Base-by-base conservation (phyloP, 1,139 yeast species). In the Hansenula sp. region DNA sequence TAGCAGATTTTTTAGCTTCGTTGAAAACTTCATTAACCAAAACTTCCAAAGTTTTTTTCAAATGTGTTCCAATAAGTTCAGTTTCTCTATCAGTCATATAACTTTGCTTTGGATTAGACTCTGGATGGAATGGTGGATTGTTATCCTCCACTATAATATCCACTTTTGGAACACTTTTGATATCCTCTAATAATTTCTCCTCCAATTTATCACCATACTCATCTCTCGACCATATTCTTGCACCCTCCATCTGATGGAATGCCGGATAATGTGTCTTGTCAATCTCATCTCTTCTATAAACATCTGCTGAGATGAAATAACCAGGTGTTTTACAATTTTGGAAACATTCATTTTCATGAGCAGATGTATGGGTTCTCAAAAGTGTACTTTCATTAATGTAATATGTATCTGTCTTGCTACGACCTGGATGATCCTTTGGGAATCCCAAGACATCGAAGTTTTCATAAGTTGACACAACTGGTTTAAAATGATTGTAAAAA, bases 241-340 rank as follows among this genome's bases (percentile, higher is more conserved):
- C 97, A 37, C 98, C 98, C 64, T 92, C 99, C 88, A 92, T 79
- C 63, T 92, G 99, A 59, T 92, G 97, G 65, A 92, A 94, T 1
- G 87, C 97, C 3, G 98, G 97, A 59, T 92, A 92, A 61, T 92
- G 99, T 0, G 97, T 89, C 51, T 89, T 73, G 61, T 92, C 99
- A 45, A 92, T 86, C 55, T 92, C 96, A 61, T 92, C 99, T 54
- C 95, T 76, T 54, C 99, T 75, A 60, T 90, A 92, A 8, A 92
- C 98, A 61, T 94, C 98, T 1, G 98, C 98, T 13, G 95, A 77
- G 43, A 94, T 89, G 51, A 92, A 73, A 61, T 87, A 92, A 0
- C 97, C 98, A 0, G 95, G 90, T 0, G 95, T 86, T 28, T 71
- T 58, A 41, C 82, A 73, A 3, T 62, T 57, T 38, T 69, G 69